A percentile compares a stretch with the other conserved stretches of the same genome.
Evolutionary conservation across 257 asterid genomes (phyloP).

Genomic region (Solanum lignicaule): DNA sequence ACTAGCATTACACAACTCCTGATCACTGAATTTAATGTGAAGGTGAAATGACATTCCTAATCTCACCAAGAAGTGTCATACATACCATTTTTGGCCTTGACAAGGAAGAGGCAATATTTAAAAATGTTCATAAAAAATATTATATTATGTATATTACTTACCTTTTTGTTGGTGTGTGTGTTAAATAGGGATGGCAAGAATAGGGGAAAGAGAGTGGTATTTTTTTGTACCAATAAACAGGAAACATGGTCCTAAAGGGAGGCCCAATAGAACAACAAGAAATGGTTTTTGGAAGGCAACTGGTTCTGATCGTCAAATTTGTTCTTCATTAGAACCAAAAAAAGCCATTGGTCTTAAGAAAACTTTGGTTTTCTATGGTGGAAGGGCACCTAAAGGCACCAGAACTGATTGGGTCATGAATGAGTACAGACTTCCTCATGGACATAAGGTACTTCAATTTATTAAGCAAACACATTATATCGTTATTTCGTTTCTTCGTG

Average conservation of each 20-base stretch:
- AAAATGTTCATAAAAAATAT: neutral
- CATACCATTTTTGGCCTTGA: too few species aligned
- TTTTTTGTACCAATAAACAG: constrained; percentile 61
- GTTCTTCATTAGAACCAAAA: constrained; percentile 31
- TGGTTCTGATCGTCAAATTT: constrained; percentile 60
- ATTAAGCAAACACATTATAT: neutral
- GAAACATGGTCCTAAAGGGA: constrained; percentile 61
- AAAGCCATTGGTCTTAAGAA: constrained; percentile 46
- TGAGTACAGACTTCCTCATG: constrained; percentile 61
- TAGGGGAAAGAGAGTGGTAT: constrained; percentile 77
- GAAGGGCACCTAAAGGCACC: constrained; percentile 71
- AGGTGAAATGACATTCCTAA: neutral
- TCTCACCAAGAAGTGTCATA: neutral
- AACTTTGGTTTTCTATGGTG: constrained; percentile 65
- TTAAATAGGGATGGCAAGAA: constrained; percentile 47
- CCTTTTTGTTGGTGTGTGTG: neutral
- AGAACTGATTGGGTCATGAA: constrained; percentile 89
- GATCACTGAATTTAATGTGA: neutral
- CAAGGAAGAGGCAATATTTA: too few species aligned
- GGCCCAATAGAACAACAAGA: constrained; percentile 59
- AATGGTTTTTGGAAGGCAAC: constrained; percentile 87
- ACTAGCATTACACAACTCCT: neutral
- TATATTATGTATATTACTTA: neutral
- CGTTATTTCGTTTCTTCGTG: too few species aligned
- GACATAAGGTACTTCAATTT: constrained; percentile 25